Conservation (phyloP, 1,284 basidiomycete genomes). For the Melampsora abietis-canadensis region DNA sequence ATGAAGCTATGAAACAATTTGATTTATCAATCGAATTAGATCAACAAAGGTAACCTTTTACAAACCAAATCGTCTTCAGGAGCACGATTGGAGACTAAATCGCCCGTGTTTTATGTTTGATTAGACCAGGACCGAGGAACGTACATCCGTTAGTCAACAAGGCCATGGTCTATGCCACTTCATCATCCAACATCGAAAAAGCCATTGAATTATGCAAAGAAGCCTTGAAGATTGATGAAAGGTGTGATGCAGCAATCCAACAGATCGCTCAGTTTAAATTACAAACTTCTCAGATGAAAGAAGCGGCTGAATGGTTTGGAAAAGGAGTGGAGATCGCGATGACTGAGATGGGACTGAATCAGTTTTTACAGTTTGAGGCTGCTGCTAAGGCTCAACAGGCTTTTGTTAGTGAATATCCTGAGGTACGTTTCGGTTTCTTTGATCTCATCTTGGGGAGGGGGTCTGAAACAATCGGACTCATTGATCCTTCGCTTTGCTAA, state of each 20-base stretch:
- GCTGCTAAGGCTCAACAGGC: constrained; percentile 75
- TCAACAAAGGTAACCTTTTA: constrained; percentile 54
- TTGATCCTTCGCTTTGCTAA: no score
- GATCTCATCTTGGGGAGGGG: no score
- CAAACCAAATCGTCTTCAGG: not conserved
- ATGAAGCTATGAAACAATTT: constrained; percentile 91
- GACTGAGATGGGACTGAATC: constrained; percentile 84
- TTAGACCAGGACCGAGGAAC: constrained; percentile 32
- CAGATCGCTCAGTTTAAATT: constrained; percentile 89
- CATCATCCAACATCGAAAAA: constrained; percentile 57
- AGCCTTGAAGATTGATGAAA: constrained; percentile 80
- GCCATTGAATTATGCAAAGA: constrained; percentile 84
- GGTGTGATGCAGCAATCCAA: constrained; percentile 94
- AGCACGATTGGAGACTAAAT: not conserved
- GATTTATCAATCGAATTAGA: constrained; percentile 89
- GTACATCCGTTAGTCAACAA: constrained; percentile 83
- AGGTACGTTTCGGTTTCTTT: constrained; percentile 52
- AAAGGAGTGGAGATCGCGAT: constrained; percentile 79
- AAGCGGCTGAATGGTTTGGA: constrained; percentile 83
- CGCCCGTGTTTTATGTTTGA: not conserved
- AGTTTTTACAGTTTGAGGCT: constrained; percentile 53
- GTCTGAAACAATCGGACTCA: no score
- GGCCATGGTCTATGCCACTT: constrained; percentile 90
- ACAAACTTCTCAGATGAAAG: constrained; percentile 84
- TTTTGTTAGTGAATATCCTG: constrained; percentile 76